These are phyloP conservation scores for Pulveroboletus frians DNA, from an alignment of 768 basidiomycete species.

Conservation along the genomic window DNA sequence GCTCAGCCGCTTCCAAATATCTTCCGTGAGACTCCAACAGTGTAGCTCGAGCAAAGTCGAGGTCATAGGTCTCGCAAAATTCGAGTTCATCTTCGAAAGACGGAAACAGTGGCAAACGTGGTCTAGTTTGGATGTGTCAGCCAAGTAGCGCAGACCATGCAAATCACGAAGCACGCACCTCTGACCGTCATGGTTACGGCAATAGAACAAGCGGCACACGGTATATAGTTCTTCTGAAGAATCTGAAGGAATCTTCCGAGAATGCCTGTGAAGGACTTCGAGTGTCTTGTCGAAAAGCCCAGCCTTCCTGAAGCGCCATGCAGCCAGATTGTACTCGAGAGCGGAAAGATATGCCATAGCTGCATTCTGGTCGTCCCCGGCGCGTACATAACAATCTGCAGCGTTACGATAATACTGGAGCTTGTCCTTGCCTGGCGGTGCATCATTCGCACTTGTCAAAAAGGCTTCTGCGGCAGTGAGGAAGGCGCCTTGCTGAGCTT, in stretches of 20 bases:
- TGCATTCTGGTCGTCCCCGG: slow-evolving; percentile 38
- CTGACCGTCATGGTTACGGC: slow-evolving; percentile 26
- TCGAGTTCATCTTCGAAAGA: slow-evolving; percentile 49
- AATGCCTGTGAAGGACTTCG: slow-evolving; percentile 36
- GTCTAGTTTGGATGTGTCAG: slow-evolving; percentile 30
- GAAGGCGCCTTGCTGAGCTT: slow-evolving; percentile 35
- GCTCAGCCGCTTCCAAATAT: slow-evolving; percentile 46
- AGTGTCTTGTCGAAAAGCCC: slow-evolving; percentile 53
- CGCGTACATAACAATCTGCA: slow-evolving; percentile 43
- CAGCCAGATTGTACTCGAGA: slow-evolving; percentile 40
- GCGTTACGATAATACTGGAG: slow-evolving; percentile 38
- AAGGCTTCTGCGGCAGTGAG: slow-evolving; percentile 48
- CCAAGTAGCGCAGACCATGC: not conserved
- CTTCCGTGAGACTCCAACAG: slow-evolving; percentile 41
- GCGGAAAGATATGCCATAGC: slow-evolving; percentile 41
- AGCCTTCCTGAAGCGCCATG: slow-evolving; percentile 44
- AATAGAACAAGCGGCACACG: slow-evolving; percentile 44
- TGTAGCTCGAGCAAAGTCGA: slow-evolving; percentile 44
- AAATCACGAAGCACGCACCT: slow-evolving; percentile 10
- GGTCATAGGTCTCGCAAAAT: slow-evolving; percentile 50
- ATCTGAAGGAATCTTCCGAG: slow-evolving; percentile 25
- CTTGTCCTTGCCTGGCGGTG: slow-evolving; percentile 24
- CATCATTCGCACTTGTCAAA: slow-evolving; percentile 33
- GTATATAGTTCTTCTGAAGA: slow-evolving; percentile 37
- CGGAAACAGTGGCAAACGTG: slow-evolving; percentile 45